Base-by-base conservation (phyloP, 441 rosid species). In the Pelargonium australe region DNA sequence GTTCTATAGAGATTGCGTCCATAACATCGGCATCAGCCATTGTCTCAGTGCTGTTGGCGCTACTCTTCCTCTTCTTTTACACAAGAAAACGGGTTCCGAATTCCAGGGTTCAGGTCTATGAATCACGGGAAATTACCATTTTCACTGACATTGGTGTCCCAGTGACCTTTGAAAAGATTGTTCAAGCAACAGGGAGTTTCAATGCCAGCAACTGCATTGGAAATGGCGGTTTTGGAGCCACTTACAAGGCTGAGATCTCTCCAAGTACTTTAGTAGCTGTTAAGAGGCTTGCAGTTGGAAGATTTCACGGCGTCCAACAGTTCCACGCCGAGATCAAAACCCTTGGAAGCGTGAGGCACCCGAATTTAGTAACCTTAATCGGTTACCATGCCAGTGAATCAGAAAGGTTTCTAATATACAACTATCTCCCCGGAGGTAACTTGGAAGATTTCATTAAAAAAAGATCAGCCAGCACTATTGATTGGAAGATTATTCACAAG, bases 311-410 rank as follows among this genome's bases (percentile, higher is more conserved):
- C 1, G 78, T 81, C 65, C 90, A 87, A 72, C 95, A 92, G 73
- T 92, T 90, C 55, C 87, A 86, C 67, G 96, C 96, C 0, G 96
- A 92, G 78, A 86, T 92, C 63, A 90, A 79, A 44, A 86, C 89
- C 43, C 91, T 92, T 31, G 95, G 91, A 72, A 80, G 84, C 77
- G 76, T 87, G 57, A 86, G 76, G 72, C 96, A 91, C 69, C 86
- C 81, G 2, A 88, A 92, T 80, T 88, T 92, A 1, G 91, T 92
- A 47, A 83, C 95, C 34, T 67, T 90, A 40, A 81, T 90, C 0
- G 98, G 96, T 64, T 90, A 88, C 75, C 96, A 92, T 67, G 96
- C 91, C 11, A 91, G 97, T 34, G 92, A 93, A 51, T 78, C 82
- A 0, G 97, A 91, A 78, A 93, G 88, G 91, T 93, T 93, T 76